Conservation (phyloP, 2,329 filamentous ascomycete species). For the Sporothrix curviconia region DNA sequence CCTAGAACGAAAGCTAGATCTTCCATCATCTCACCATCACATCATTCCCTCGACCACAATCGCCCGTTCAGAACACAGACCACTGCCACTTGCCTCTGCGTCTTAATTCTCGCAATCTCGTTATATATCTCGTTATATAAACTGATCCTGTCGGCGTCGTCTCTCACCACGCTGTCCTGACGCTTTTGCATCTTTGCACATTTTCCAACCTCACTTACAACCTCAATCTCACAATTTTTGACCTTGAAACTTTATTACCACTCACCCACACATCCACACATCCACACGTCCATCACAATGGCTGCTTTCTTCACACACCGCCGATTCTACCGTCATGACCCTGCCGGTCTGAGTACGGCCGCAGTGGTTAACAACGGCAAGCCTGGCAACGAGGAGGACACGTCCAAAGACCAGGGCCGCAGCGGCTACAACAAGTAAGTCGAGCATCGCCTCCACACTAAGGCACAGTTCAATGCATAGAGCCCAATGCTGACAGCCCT, state of each 20-base stretch:
- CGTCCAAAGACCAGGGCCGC: slow-evolving; percentile 34
- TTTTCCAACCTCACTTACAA: not conserved
- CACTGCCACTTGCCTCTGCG: not conserved
- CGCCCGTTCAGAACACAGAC: not conserved
- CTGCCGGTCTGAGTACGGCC: slow-evolving; percentile 34
- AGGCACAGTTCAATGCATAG: no score
- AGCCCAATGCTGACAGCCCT: not conserved
- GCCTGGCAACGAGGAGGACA: slow-evolving; percentile 29
- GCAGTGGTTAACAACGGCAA: slow-evolving; percentile 37
- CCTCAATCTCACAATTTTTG: no score
- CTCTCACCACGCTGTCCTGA: not conserved
- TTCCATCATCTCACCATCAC: slow-evolving; percentile 9
- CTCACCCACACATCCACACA: not conserved
- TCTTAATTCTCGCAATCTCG: not conserved
- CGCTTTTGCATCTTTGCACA: not conserved
- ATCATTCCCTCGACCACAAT: slow-evolving; percentile 2
- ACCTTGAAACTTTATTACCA: no score
- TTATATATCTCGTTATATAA: no score
- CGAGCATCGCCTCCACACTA: no score
- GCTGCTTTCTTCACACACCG: slow-evolving; percentile 30
- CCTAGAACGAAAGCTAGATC: not conserved
- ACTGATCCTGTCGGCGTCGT: not conserved
- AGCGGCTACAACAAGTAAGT: slow-evolving; percentile 41
- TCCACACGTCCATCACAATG: no score
- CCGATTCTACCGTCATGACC: slow-evolving; percentile 23